Base-by-base conservation (phyloP, 208 protist species). In the Acanthamoeba culbertsoni region DNA sequence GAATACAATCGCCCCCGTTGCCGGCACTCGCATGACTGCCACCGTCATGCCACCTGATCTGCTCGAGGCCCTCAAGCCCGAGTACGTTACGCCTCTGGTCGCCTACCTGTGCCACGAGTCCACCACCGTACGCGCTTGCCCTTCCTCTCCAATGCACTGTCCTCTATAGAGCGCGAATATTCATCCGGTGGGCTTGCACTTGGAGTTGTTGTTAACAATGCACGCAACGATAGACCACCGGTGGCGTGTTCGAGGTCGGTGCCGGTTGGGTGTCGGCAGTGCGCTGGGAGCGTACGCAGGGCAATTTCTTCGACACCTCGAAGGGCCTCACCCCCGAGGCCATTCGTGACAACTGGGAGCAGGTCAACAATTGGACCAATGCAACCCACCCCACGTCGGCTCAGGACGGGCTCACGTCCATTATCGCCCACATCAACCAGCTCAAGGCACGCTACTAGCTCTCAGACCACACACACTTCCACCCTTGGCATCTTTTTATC, bases 1-100 rank as follows among this genome's bases (percentile, higher is more conserved):
- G 57, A 97, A 97, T 79, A 95, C 95, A 6, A 96, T 97, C 45
- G 93, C 95, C 18, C 96, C 96, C 12, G 51, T 96, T 2, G 96
- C 96, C 4, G 95, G 93, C 6, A 94, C 94, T 2, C 91, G 95
- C 86, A 55, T 96, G 31, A 96, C 94, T 3, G 95, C 89, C 42
- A 93, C 88, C 33, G 91, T 96, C 33, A 92, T 96, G 94, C 94
- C 94, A 46, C 94, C 94, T 28, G 95, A 96, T 14, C 63, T 96
- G 14, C 28, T 96, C 8, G 42, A 88, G 5, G 62, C 91, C 23
- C 90, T 97, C 48, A 96, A 94, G 86, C 96, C 96, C 40, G 96
- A 96, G 20, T 96, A 79, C 35, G 94, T 97, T 35, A 90, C 94
- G 1, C 95, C 96, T 35, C 62, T 97, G 7, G 95, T 97, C 12